Evolutionary conservation across 164 flowering plant species (phyloP).

Genomic region (Liriodendron chinense): DNA sequence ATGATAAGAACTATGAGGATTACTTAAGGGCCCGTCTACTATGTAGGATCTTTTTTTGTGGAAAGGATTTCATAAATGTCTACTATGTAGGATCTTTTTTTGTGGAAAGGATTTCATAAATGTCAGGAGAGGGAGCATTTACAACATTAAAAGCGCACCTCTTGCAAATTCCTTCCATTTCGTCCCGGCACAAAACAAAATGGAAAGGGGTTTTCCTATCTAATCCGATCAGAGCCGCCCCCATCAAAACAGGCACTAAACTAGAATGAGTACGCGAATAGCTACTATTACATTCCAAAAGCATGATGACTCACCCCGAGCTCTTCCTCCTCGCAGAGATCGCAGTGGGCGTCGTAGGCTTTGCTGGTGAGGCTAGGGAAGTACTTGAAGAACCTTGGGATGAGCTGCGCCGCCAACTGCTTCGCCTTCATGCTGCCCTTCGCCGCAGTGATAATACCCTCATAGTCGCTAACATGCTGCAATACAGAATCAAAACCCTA

Average conservation of each 20-base stretch:
- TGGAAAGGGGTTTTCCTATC: neutral
- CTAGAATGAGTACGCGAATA: neutral
- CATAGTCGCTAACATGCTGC: constrained; percentile 76
- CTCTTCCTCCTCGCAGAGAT: constrained; percentile 87
- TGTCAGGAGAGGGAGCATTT: neutral
- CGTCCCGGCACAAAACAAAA: no score
- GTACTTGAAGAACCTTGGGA: constrained; percentile 88
- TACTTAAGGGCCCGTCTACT: neutral
- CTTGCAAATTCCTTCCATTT: no score
- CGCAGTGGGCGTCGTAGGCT: constrained; percentile 68
- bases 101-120: neutral
- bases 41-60: neutral
- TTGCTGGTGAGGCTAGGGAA: constrained; percentile 57
- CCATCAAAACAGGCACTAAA: neutral
- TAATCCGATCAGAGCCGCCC: neutral
- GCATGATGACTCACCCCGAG: constrained; percentile 60
- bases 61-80: neutral
- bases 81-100: neutral
- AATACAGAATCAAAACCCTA: neutral
- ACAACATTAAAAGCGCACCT: neutral
- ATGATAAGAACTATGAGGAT: no score
- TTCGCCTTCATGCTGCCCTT: constrained; percentile 74
- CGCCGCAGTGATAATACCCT: constrained; percentile 73
- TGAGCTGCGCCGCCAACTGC: constrained; percentile 90
- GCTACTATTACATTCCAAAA: neutral